Conservation (phyloP, 2,329 filamentous ascomycete species). For the Cladosporium sp. region DNA sequence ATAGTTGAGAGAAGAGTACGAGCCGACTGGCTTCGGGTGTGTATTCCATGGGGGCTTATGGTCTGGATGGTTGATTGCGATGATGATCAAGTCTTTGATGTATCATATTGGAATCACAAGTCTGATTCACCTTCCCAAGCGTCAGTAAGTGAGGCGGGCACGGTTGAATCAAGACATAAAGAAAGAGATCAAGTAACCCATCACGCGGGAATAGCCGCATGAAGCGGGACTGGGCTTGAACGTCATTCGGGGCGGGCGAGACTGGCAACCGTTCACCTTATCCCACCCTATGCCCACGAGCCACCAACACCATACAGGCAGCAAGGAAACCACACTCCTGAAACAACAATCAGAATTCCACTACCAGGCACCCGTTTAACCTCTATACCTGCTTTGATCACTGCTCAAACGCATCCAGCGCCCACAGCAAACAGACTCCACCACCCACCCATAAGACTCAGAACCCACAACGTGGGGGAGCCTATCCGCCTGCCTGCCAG, state of each 20-base stretch:
- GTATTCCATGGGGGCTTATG: neutral
- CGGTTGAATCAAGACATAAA: neutral
- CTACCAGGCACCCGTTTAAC: neutral
- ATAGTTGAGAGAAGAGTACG: constrained; percentile 46
- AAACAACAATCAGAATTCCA: neutral
- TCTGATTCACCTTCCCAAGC: no score
- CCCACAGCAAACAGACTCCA: neutral
- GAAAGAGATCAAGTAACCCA: neutral
- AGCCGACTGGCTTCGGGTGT: constrained; percentile 52
- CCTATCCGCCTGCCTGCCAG: no score
- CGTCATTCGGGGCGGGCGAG: constrained; percentile 2
- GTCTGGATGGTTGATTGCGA: no score
- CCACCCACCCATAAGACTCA: constrained; percentile 9
- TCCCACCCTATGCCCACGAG: neutral
- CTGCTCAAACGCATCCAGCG: neutral
- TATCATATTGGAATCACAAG: no score
- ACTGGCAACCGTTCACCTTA: neutral
- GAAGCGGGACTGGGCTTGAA: neutral
- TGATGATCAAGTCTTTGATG: no score
- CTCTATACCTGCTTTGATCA: neutral
- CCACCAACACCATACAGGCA: neutral
- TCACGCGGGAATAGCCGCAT: neutral
- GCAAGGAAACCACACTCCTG: neutral
- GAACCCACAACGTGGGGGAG: constrained; percentile 2
- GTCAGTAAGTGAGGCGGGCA: neutral